phyloP scores from a whole-genome alignment of 768 basidiomycete genomes.

The Chalciporus pseudorubinellus region DNA sequence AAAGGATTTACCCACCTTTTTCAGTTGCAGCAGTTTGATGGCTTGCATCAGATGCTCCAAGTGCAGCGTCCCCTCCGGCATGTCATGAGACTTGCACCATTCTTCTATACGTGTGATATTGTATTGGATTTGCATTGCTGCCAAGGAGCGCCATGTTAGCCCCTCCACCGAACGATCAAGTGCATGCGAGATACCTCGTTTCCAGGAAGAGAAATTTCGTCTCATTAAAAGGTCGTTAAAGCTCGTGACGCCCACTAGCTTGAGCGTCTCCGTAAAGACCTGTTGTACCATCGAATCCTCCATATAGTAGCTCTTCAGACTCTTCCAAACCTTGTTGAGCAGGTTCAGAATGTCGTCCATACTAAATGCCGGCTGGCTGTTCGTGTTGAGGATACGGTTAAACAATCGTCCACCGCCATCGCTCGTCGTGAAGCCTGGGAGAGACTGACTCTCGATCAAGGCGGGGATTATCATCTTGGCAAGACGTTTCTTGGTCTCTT shows the following conservation, averaged over 20 bases:
- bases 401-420: conserved; percentile 93
- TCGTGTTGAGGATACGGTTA: conserved; percentile 86
- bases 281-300: conserved; percentile 97
- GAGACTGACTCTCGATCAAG: conserved; percentile 93
- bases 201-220: conserved; percentile 99
- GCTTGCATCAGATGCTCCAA: conserved; percentile 99
- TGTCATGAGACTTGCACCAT: conserved; percentile 99
- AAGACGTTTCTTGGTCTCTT: conserved; percentile 94
- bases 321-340: conserved; percentile 97
- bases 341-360: conserved; percentile 99
- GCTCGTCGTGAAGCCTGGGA: conserved; percentile 95
- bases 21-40: conserved; percentile 94
- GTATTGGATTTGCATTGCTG: conserved; percentile 99
- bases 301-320: conserved; percentile 97
- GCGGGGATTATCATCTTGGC: conserved; percentile 99
- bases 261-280: conserved; percentile 90
- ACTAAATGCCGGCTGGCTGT: conserved; percentile 84
- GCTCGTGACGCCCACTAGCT: conserved; percentile 92
- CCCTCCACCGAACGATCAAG: neutral
- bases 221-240: conserved; percentile 99
- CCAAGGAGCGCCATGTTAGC: conserved; percentile 1
- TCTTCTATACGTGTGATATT: conserved; percentile 97
- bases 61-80: conserved; percentile 97
- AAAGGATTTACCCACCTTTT: conserved; percentile 64
- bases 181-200: conserved; percentile 68